phyloP scores from a whole-genome alignment of 2,329 filamentous ascomycete genomes.

The Lecanicillium sp. region DNA sequence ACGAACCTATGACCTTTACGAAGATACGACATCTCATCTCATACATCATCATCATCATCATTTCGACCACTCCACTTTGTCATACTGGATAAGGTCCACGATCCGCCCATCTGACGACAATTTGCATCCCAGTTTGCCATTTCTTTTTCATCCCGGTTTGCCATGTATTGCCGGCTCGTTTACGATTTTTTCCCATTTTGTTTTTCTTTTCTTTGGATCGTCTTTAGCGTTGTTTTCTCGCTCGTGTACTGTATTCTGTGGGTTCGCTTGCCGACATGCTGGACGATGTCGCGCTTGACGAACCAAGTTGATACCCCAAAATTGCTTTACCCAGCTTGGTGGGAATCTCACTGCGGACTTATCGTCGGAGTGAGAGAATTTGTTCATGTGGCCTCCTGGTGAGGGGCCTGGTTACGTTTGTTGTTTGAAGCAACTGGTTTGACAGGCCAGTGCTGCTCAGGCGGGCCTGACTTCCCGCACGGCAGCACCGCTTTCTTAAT shows the following conservation, averaged over 20 bases:
- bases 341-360: conserved; percentile 3
- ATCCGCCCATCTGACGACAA: no score
- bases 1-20: conserved; percentile 15
- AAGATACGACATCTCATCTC: conserved; percentile 3
- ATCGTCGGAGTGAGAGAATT: conserved; percentile 4
- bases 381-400: no score
- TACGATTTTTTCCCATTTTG: conserved; percentile 11
- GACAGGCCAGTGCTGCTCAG: no score
- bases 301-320: conserved; percentile 8
- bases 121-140: background rate
- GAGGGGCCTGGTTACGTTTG: no score
- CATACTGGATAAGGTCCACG: no score
- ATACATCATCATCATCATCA: no score
- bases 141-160: conserved; percentile 2
- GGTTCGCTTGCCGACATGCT: conserved; percentile 9
- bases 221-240: conserved; percentile 16
- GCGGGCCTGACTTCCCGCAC: background rate
- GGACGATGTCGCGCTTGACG: conserved; percentile 6
- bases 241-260: conserved; percentile 11
- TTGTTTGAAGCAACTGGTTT: no score
- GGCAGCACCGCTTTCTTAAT: background rate
- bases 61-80: no score
- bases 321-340: no score
- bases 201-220: conserved; percentile 9
- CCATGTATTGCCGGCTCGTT: conserved; percentile 8